Conservation (phyloP, 345 rosid genomes). For the Lepidium sativum region DNA sequence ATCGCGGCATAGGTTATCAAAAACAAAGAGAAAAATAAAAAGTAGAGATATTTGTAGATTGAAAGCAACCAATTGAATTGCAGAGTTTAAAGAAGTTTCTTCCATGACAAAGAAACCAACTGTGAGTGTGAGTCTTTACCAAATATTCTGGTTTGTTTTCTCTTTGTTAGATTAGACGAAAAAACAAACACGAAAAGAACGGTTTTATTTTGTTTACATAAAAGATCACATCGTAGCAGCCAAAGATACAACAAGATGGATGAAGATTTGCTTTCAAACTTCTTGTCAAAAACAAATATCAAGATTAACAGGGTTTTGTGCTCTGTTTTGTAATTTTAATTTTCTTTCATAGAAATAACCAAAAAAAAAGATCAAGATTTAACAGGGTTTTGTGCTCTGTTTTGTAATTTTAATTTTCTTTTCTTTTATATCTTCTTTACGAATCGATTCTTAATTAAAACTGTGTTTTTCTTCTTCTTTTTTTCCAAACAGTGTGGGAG, state of each 20-base stretch:
- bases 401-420: constrained; percentile 16
- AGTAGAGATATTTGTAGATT: constrained; percentile 12
- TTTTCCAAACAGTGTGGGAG: background rate
- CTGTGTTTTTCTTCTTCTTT: background rate
- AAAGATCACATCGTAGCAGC: constrained; percentile 21
- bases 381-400: constrained; percentile 18
- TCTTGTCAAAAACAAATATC: constrained; percentile 8
- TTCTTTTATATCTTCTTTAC: background rate
- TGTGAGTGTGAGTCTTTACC: constrained; percentile 1
- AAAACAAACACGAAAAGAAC: background rate
- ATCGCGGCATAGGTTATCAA: constrained; percentile 23
- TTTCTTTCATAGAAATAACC: constrained; percentile 18
- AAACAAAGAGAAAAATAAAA: background rate
- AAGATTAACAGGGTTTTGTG: too few relatives aligned
- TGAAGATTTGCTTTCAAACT: constrained; percentile 15
- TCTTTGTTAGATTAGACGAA: background rate
- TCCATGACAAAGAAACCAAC: constrained; percentile 8
- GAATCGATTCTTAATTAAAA: background rate
- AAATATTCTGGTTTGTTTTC: background rate
- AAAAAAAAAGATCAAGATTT: constrained; percentile 15
- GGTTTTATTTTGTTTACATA: constrained; percentile 3
- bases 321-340: background rate
- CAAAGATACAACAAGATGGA: constrained; percentile 9
- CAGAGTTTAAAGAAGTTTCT: constrained; percentile 16
- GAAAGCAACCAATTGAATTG: constrained; percentile 9